A percentile compares a stretch with the other conserved stretches of the same genome.
Evolutionary conservation across 805 yeast genomes (phyloP).

Genomic region (Torulaspora delbrueckii): DNA sequence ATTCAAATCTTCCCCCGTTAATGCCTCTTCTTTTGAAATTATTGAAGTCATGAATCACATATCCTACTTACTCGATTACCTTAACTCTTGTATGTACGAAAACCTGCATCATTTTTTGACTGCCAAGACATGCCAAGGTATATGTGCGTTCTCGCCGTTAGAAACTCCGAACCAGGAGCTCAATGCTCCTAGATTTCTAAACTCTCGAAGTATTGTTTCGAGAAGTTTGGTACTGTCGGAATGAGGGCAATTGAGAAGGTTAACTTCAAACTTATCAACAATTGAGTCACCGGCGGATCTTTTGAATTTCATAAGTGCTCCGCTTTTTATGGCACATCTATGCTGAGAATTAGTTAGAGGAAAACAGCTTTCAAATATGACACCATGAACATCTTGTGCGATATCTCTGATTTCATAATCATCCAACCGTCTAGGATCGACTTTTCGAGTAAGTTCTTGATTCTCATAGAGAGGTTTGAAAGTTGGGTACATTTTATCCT

Average conservation of each 20-base stretch:
- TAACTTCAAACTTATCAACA: slow-evolving; percentile 51
- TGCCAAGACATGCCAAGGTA: slow-evolving; percentile 72
- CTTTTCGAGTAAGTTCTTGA: slow-evolving; percentile 16
- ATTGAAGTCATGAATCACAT: neutral
- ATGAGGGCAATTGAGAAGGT: slow-evolving; percentile 67
- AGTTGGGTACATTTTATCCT: slow-evolving; percentile 33
- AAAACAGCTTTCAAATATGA: slow-evolving; percentile 54
- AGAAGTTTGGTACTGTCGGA: slow-evolving; percentile 55
- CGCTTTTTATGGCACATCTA: slow-evolving; percentile 64
- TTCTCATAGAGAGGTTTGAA: slow-evolving; percentile 35
- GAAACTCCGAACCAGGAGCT: slow-evolving; percentile 38
- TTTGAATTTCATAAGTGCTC: slow-evolving; percentile 50
- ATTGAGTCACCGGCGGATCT: slow-evolving; percentile 23
- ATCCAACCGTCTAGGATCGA: slow-evolving; percentile 20
- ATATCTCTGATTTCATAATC: slow-evolving; percentile 44
- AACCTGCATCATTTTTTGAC: slow-evolving; percentile 55
- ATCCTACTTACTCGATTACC: slow-evolving; percentile 2
- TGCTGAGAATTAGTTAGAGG: slow-evolving; percentile 69
- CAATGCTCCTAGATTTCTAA: slow-evolving; percentile 48
- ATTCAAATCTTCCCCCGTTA: neutral
- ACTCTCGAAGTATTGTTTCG: slow-evolving; percentile 54
- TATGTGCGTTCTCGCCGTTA: slow-evolving; percentile 37
- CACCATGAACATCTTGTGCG: slow-evolving; percentile 49
- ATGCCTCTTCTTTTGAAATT: neutral
- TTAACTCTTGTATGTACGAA: slow-evolving; percentile 55